Conservation (phyloP, 495 filamentous ascomycete genomes). For the Aspergillus ostianus region DNA sequence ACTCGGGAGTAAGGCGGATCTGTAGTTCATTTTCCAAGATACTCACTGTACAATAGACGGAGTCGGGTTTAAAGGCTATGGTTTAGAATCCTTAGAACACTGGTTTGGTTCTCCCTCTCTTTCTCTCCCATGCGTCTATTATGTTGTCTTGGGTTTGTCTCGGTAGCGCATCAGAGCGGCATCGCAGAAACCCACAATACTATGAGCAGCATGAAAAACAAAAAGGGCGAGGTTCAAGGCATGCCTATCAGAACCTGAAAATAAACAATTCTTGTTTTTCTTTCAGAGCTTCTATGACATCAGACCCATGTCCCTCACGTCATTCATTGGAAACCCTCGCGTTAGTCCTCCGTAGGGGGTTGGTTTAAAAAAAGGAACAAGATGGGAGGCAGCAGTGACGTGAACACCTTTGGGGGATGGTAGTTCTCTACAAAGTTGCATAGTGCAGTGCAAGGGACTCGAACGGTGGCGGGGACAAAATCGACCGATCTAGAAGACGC, state of each 20-base stretch:
- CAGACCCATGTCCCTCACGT: background rate
- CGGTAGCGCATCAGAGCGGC: background rate
- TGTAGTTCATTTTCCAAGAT: background rate
- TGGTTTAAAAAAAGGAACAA: background rate
- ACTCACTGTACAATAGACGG: conserved; percentile 4
- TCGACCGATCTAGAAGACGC: background rate
- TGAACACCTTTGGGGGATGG: background rate
- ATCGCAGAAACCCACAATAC: background rate
- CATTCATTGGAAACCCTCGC: background rate
- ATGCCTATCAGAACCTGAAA: background rate
- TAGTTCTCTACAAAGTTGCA: background rate
- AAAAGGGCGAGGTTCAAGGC: background rate
- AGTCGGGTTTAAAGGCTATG: background rate
- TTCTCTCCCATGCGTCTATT: background rate
- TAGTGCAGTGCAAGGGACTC: background rate
- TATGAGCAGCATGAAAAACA: background rate
- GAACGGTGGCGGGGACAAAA: background rate
- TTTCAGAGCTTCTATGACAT: background rate
- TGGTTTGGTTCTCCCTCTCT: background rate
- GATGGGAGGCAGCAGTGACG: no score
- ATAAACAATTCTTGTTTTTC: background rate
- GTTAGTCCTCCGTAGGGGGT: background rate
- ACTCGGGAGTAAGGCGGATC: background rate
- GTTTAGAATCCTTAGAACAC: background rate
- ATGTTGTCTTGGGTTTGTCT: background rate